Evolutionary conservation across 1,284 basidiomycete species (phyloP).

Genomic region (Rhodotorula sp.): DNA sequence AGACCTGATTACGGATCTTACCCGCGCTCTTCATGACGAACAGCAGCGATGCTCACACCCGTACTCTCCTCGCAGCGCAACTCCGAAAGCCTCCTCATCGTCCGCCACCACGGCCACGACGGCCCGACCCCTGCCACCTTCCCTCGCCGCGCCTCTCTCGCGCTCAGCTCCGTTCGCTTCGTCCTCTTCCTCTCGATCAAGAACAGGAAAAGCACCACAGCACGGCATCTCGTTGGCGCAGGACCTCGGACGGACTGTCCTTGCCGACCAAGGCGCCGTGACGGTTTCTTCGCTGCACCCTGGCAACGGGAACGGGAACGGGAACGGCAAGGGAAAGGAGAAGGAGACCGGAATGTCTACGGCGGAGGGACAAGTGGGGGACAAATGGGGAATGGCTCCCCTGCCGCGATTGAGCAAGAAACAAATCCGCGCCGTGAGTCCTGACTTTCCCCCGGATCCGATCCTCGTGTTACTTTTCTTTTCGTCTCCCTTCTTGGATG

Average conservation of each 20-base stretch:
- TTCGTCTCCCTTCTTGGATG: background rate
- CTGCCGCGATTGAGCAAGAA: slow-evolving; percentile 32
- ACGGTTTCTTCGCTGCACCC: too few relatives aligned
- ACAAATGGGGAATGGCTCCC: slow-evolving; percentile 36
- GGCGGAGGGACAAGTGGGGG: slow-evolving; percentile 1
- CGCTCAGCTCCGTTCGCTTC: background rate
- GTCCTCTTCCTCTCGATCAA: background rate
- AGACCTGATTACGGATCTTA: too few relatives aligned
- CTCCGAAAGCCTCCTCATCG: slow-evolving; percentile 22
- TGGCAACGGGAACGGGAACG: too few relatives aligned
- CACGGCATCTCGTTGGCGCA: slow-evolving; percentile 24
- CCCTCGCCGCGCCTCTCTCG: slow-evolving; percentile 6
- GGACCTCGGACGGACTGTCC: slow-evolving; percentile 17
- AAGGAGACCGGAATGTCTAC: background rate
- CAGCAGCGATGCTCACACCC: too few relatives aligned
- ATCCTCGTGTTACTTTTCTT: too few relatives aligned
- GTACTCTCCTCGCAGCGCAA: slow-evolving; percentile 3
- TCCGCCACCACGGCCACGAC: slow-evolving; percentile 10
- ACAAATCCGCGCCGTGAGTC: slow-evolving; percentile 28
- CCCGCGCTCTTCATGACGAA: too few relatives aligned
- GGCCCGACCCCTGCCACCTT: slow-evolving; percentile 15
- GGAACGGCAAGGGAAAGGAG: background rate
- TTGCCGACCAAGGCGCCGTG: background rate
- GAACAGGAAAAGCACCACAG: too few relatives aligned
- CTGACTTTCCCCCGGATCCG: too few relatives aligned